These are phyloP conservation scores for Cyberlindnera euphorbiae DNA, from an alignment of 805 yeast species.

Conservation along the genomic window DNA sequence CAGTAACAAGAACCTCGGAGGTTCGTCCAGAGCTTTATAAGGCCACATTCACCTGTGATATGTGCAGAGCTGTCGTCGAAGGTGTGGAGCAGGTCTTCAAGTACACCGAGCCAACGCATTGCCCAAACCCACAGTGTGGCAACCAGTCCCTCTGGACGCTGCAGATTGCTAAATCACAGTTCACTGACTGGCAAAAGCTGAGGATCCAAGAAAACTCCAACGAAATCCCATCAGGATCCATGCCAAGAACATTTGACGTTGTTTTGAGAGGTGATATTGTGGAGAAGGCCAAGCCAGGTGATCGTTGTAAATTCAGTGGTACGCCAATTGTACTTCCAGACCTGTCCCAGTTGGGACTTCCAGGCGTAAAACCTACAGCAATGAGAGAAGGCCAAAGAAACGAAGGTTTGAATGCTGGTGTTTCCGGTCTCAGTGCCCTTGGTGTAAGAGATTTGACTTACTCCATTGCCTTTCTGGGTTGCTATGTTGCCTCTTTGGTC, in stretches of 20 bases:
- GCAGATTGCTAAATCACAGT: conserved; percentile 76
- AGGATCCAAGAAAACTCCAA: conserved; percentile 94
- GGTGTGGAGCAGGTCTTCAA: conserved; percentile 90
- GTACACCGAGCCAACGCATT: conserved; percentile 91
- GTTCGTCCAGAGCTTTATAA: conserved; percentile 90
- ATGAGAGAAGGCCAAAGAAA: conserved; percentile 52
- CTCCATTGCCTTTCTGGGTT: conserved; percentile 84
- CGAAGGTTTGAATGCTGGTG: conserved; percentile 78
- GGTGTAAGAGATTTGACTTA: conserved; percentile 95
- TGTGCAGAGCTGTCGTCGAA: conserved; percentile 78
- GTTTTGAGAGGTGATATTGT: conserved; percentile 91
- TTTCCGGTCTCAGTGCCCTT: conserved; percentile 74
- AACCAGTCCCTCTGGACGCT: conserved; percentile 85
- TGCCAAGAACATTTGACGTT: conserved; percentile 96
- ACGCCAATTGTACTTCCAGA: conserved; percentile 94
- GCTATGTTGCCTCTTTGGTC: conserved; percentile 72
- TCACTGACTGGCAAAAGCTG: conserved; percentile 94
- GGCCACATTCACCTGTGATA: conserved; percentile 85
- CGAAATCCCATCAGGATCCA: conserved; percentile 96
- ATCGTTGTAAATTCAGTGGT: conserved; percentile 89
- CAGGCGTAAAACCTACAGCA: conserved; percentile 88
- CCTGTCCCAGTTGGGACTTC: conserved; percentile 87
- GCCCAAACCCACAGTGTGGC: conserved; percentile 83
- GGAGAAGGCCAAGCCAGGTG: conserved; percentile 96
- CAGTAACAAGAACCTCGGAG: conserved; percentile 93